Evolutionary conservation across 768 basidiomycete genomes (phyloP).

Genomic region (Gelatoporia subvermispora): DNA sequence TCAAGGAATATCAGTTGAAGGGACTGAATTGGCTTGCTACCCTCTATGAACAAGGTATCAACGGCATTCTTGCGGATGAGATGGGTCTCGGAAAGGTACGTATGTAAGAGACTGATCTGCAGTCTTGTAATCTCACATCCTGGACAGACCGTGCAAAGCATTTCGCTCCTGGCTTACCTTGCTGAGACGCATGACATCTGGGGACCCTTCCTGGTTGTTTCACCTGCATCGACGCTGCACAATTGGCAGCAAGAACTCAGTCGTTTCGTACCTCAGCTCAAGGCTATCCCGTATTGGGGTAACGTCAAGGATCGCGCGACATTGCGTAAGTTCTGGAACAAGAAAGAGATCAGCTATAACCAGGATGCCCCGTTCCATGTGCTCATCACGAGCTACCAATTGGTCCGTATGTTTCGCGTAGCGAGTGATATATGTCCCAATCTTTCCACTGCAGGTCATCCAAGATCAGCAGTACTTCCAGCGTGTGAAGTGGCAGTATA

Average conservation of each 20-base stretch:
- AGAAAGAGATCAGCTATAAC: slow-evolving; percentile 93
- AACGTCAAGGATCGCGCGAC: slow-evolving; percentile 94
- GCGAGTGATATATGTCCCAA: slow-evolving; percentile 1
- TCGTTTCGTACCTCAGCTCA: slow-evolving; percentile 89
- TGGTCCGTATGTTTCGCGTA: slow-evolving; percentile 45
- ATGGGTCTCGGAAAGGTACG: slow-evolving; percentile 90
- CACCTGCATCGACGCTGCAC: slow-evolving; percentile 94
- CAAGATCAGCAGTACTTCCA: slow-evolving; percentile 99
- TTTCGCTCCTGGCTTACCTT: slow-evolving; percentile 91
- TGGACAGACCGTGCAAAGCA: slow-evolving; percentile 89
- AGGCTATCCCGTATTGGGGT: slow-evolving; percentile 98
- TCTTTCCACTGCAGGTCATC: slow-evolving; percentile 55
- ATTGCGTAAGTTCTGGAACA: slow-evolving; percentile 95
- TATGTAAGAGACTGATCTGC: neutral
- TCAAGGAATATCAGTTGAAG: slow-evolving; percentile 98
- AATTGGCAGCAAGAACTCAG: slow-evolving; percentile 99
- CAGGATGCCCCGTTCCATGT: slow-evolving; percentile 96
- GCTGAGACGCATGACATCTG: slow-evolving; percentile 98
- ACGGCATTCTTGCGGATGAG: slow-evolving; percentile 97
- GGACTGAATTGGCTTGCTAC: slow-evolving; percentile 98
- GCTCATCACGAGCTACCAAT: slow-evolving; percentile 93
- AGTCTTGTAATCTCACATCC: neutral
- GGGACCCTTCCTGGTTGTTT: slow-evolving; percentile 98
- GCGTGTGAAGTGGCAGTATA: slow-evolving; percentile 98
- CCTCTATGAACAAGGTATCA: slow-evolving; percentile 98